Percentiles rank a stretch among this genome's conserved stretches.
These are phyloP conservation scores for Protea cynaroides DNA, from an alignment of 164 flowering plant genomes.

Conservation along the genomic window DNA sequence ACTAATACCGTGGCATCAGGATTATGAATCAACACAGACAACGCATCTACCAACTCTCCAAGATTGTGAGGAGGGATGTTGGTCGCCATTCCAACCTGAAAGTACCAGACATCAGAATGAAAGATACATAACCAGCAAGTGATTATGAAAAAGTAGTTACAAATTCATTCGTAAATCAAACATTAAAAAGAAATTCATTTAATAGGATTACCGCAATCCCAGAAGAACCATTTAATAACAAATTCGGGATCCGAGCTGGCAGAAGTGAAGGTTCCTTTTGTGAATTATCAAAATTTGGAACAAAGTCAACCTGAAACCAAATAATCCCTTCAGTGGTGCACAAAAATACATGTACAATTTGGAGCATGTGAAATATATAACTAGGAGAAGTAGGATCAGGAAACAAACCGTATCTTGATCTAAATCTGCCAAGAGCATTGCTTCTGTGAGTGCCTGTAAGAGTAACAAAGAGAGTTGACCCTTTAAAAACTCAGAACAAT, in stretches of 20 bases:
- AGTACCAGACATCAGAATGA: constrained; percentile 7
- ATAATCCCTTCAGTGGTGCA: not conserved
- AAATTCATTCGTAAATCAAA: not conserved
- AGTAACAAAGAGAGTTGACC: not conserved
- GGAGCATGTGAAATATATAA: constrained; percentile 2
- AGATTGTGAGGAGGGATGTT: constrained; percentile 99
- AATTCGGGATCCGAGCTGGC: constrained; percentile 83
- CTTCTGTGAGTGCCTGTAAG: constrained; percentile 83
- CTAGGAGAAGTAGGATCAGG: not conserved
- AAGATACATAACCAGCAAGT: not conserved
- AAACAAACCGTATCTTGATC: constrained; percentile 68
- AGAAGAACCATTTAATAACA: constrained; percentile 91
- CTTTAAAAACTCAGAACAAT: not conserved
- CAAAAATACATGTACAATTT: not conserved
- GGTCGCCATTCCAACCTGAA: constrained; percentile 98
- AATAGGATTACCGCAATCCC: constrained; percentile 80
- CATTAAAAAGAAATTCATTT: not conserved
- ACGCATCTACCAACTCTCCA: constrained; percentile 94
- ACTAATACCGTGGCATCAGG: constrained; percentile 67
- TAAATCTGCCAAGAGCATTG: constrained; percentile 81
- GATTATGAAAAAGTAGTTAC: not conserved
- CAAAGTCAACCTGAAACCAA: constrained; percentile 81
- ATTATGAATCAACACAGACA: constrained; percentile 81
- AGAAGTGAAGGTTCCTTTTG: constrained; percentile 90
- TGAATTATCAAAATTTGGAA: constrained; percentile 88